phyloP scores from a whole-genome alignment of 768 basidiomycete genomes.

The Hysterangium stoloniferum region DNA sequence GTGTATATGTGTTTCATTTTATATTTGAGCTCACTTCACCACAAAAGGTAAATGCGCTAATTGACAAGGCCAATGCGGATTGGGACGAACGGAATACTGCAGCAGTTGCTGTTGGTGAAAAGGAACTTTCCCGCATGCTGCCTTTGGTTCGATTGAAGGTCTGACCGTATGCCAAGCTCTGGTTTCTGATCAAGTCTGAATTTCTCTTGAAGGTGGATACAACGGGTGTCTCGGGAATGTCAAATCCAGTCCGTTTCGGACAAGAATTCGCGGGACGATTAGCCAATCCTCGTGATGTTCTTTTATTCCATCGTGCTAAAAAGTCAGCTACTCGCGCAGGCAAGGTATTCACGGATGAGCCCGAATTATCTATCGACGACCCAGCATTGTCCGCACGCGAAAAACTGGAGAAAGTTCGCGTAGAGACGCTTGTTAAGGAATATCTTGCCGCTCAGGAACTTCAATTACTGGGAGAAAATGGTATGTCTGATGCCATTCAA shows the following conservation, averaged over 20 bases:
- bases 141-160: slow-evolving; percentile 86
- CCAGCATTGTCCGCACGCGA: slow-evolving; percentile 57
- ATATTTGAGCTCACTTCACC: neutral
- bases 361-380: slow-evolving; percentile 77
- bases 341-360: slow-evolving; percentile 67
- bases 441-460: slow-evolving; percentile 90
- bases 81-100: slow-evolving; percentile 71
- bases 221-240: slow-evolving; percentile 82
- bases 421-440: slow-evolving; percentile 85
- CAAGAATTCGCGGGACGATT: slow-evolving; percentile 87
- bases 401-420: slow-evolving; percentile 73
- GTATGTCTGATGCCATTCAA: slow-evolving; percentile 91
- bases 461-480: slow-evolving; percentile 81
- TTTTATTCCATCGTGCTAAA: slow-evolving; percentile 84
- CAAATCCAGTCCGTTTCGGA: slow-evolving; percentile 94
- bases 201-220: slow-evolving; percentile 64
- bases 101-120: slow-evolving; percentile 55
- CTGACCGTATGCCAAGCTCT: no score
- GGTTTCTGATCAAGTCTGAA: neutral
- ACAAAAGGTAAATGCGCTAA: slow-evolving; percentile 67
- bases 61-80: slow-evolving; percentile 64
- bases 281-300: slow-evolving; percentile 90
- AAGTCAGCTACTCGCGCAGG: slow-evolving; percentile 39
- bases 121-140: slow-evolving; percentile 61
- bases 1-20: neutral